Conservation (phyloP, 1,284 basidiomycete species). For the Laetiporus sulphureus region DNA sequence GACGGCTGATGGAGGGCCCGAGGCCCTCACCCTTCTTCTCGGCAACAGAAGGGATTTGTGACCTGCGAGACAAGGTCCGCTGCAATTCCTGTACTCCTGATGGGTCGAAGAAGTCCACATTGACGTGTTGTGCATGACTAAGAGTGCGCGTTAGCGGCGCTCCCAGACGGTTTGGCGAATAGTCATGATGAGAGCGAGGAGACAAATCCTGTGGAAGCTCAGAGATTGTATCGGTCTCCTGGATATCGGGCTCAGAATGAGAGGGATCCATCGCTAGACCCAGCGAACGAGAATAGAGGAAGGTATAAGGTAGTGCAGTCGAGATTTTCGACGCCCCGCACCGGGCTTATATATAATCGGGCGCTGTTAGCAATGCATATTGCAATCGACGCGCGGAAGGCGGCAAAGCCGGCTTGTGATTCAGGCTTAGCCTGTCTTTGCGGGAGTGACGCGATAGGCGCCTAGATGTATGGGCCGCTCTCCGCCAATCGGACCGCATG, state of each 20-base stretch:
- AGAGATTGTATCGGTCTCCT: slow-evolving; percentile 16
- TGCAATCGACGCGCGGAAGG: no score
- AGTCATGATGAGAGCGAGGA: no score
- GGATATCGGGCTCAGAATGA: slow-evolving; percentile 13
- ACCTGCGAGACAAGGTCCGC: slow-evolving; percentile 22
- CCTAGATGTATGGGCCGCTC: no score
- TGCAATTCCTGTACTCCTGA: slow-evolving; percentile 26
- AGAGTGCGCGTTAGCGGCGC: no score
- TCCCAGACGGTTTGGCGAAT: no score
- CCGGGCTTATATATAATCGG: not conserved
- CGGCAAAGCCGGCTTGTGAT: no score
- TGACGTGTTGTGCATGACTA: slow-evolving; percentile 16
- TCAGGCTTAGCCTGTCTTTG: no score
- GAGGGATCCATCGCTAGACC: slow-evolving; percentile 15
- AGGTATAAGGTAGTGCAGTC: not conserved
- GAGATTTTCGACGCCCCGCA: not conserved
- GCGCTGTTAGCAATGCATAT: no score
- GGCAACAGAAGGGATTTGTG: slow-evolving; percentile 1
- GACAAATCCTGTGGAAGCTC: slow-evolving; percentile 17
- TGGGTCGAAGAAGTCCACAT: slow-evolving; percentile 25
- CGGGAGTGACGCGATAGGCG: no score
- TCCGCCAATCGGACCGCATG: no score
- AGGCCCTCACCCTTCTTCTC: no score
- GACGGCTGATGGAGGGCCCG: not conserved
- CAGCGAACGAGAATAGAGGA: not conserved